phyloP scores from a whole-genome alignment of 2,329 filamentous ascomycete genomes.

The Emergomyces africanus region DNA sequence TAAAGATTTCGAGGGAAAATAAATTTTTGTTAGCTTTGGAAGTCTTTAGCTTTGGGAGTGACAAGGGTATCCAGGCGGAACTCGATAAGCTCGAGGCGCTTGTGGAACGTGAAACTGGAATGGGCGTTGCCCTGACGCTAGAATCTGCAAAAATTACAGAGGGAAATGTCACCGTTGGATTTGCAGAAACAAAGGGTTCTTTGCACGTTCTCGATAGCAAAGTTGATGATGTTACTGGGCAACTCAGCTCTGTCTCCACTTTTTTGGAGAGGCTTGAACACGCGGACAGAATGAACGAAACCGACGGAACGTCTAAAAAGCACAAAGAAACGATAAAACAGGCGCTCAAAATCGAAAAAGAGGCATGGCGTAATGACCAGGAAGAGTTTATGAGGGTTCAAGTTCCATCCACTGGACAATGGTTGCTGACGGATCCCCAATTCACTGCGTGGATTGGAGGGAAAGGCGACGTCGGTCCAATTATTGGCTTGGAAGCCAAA shows the following conservation, averaged over 20 bases:
- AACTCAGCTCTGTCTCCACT: conserved; percentile 6
- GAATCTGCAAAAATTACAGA: conserved; percentile 17
- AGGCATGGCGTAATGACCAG: conserved; percentile 8
- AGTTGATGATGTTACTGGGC: conserved; percentile 6
- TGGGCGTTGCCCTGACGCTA: conserved; percentile 16
- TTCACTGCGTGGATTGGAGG: conserved; percentile 7
- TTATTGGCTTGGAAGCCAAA: conserved; percentile 8
- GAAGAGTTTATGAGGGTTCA: conserved; percentile 9
- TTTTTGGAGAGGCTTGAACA: conserved; percentile 4
- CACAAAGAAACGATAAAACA: conserved; percentile 9
- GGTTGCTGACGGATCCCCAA: conserved; percentile 8
- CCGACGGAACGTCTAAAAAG: conserved; percentile 4
- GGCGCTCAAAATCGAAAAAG: conserved; percentile 10
- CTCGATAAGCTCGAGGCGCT: conserved; percentile 13
- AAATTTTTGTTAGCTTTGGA: conserved; percentile 16
- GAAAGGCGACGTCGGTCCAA: conserved; percentile 1
- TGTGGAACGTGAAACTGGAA: conserved; percentile 17
- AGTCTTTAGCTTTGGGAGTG: conserved; percentile 17
- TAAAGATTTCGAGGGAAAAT: conserved; percentile 15
- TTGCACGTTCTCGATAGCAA: conserved; percentile 7
- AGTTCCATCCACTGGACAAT: conserved; percentile 8
- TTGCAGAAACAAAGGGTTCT: conserved; percentile 7
- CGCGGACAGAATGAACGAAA: conserved; percentile 6
- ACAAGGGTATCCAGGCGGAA: conserved; percentile 18
- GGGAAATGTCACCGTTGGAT: conserved; percentile 9